These are phyloP conservation scores for Hypoxylon lenormandii DNA, from an alignment of 495 filamentous ascomycete species.

Conservation along the genomic window DNA sequence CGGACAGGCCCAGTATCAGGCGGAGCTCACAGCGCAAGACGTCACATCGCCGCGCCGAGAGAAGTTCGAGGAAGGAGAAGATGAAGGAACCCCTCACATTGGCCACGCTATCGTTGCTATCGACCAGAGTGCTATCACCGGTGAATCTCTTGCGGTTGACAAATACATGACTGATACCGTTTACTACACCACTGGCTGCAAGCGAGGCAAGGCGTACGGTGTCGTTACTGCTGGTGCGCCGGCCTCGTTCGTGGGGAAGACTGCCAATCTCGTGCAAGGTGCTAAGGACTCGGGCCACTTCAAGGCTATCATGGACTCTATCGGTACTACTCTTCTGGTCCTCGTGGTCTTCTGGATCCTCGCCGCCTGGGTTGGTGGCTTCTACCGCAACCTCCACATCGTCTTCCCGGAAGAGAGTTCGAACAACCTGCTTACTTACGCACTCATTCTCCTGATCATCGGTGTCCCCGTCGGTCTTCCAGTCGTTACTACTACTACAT, in stretches of 20 bases:
- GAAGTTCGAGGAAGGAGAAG: conserved; percentile 71
- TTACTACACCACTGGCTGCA: conserved; percentile 85
- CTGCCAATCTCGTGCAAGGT: conserved; percentile 82
- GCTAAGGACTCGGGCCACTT: conserved; percentile 80
- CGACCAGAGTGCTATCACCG: conserved; percentile 90
- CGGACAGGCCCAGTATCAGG: conserved; percentile 76
- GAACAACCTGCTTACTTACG: conserved; percentile 77
- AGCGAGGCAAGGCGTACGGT: conserved; percentile 83
- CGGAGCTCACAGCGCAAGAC: conserved; percentile 66
- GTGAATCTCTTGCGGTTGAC: conserved; percentile 89
- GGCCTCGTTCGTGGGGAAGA: conserved; percentile 85
- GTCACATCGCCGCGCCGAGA: conserved; percentile 69
- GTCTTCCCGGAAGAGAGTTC: conserved; percentile 58
- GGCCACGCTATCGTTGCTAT: conserved; percentile 82
- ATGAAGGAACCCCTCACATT: conserved; percentile 69
- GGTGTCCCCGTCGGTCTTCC: conserved; percentile 96
- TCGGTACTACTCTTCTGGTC: conserved; percentile 81
- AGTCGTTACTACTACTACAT: conserved; percentile 92
- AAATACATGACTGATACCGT: conserved; percentile 80
- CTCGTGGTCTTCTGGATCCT: conserved; percentile 82
- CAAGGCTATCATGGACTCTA: conserved; percentile 84
- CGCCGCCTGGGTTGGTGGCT: conserved; percentile 82
- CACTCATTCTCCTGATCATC: conserved; percentile 85
- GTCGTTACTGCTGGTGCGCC: conserved; percentile 83
- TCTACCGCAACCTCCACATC: conserved; percentile 82